A percentile compares a stretch with the other conserved stretches of the same genome.
phyloP scores from a whole-genome alignment of 345 rosid species.

The Populus davidiana region DNA sequence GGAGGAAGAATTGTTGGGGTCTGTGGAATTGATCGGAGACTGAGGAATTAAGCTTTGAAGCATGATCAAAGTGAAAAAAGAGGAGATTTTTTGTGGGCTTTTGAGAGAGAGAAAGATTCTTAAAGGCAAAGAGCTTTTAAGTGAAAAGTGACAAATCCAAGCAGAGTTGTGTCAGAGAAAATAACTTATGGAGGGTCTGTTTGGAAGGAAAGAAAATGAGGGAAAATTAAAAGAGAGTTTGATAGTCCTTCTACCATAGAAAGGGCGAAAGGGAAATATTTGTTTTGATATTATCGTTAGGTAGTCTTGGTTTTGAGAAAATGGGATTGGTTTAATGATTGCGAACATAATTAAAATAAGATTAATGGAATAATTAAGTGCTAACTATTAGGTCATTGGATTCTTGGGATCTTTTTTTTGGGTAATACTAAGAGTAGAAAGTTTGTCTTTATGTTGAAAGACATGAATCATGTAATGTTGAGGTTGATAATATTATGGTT shows the following conservation, averaged over 20 bases:
- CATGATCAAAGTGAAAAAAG: conserved; percentile 38
- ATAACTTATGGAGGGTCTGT: conserved; percentile 8
- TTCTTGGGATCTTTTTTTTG: conserved; percentile 24
- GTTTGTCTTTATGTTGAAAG: conserved; percentile 20
- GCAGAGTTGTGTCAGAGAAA: conserved; percentile 31
- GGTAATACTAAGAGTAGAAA: conserved; percentile 10
- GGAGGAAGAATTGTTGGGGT: conserved; percentile 14
- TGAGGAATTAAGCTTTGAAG: conserved; percentile 54
- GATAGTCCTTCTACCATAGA: background rate
- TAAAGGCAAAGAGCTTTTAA: conserved; percentile 33
- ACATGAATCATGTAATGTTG: background rate
- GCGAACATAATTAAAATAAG: conserved; percentile 34
- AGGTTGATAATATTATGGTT: too few relatives aligned
- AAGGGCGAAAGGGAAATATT: background rate
- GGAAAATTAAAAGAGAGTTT: conserved; percentile 13
- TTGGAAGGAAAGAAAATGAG: conserved; percentile 29
- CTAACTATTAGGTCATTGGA: conserved; percentile 25
- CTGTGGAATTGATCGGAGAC: conserved; percentile 26
- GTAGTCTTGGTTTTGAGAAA: conserved; percentile 1
- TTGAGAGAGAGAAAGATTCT: conserved; percentile 30
- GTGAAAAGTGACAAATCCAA: conserved; percentile 41
- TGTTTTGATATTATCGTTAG: conserved; percentile 14
- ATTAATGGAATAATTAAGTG: background rate
- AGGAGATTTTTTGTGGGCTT: conserved; percentile 1
- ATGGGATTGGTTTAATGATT: background rate